phyloP scores from a whole-genome alignment of 306 rosid genomes.

The Luffa acutangula region DNA sequence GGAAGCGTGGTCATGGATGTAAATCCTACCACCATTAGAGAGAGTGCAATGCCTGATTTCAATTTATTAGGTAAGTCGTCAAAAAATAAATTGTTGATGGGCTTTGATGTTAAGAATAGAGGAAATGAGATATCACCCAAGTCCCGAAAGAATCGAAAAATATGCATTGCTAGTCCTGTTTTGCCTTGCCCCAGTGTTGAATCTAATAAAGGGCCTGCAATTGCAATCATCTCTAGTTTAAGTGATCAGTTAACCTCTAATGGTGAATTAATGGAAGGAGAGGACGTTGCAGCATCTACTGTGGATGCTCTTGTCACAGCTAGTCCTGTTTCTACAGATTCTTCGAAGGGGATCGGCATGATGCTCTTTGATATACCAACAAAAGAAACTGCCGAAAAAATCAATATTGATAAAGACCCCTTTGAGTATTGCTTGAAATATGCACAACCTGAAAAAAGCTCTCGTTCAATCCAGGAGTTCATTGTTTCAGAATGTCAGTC shows the following conservation, averaged over 20 bases:
- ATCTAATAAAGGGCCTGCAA: conserved; percentile 21
- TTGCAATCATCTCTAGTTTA: conserved; percentile 23
- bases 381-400: conserved; percentile 26
- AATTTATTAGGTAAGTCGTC: conserved; percentile 15
- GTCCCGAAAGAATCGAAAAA: conserved; percentile 32
- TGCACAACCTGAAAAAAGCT: conserved; percentile 20
- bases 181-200: conserved; percentile 19
- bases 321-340: conserved; percentile 19
- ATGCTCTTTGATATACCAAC: conserved; percentile 18
- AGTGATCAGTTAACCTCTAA: conserved; percentile 23
- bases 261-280: conserved; percentile 25
- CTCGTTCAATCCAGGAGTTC: conserved; percentile 15
- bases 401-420: conserved; percentile 20
- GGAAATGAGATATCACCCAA: conserved; percentile 18
- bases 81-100: conserved; percentile 22
- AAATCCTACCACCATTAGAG: conserved; percentile 18
- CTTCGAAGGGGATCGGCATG: conserved; percentile 24
- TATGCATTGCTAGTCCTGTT: conserved; percentile 14
- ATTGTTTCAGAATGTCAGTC: conserved; percentile 21
- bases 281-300: conserved; percentile 23
- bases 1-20: conserved; percentile 29
- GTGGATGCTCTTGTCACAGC: conserved; percentile 11
- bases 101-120: conserved; percentile 17
- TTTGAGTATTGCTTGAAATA: conserved; percentile 24
- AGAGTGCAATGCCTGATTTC: conserved; percentile 18